phyloP scores from a whole-genome alignment of 805 yeast species.

The Zygotorulaspora sp. region DNA sequence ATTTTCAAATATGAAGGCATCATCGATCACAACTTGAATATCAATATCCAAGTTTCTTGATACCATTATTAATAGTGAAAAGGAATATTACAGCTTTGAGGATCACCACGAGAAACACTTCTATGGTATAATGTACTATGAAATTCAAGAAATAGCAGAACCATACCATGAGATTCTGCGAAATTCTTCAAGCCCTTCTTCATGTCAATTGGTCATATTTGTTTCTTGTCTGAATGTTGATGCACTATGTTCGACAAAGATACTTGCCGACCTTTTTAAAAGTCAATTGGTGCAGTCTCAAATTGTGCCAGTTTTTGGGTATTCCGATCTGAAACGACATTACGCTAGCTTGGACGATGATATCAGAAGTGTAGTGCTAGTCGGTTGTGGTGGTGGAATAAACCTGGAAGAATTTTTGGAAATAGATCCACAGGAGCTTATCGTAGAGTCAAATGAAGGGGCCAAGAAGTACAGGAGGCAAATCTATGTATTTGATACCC shows the following conservation, averaged over 20 bases:
- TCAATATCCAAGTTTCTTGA: too few species aligned
- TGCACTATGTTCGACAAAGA: constrained; percentile 83
- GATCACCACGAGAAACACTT: too few species aligned
- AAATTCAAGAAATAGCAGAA: constrained; percentile 60
- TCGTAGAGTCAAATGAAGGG: constrained; percentile 34
- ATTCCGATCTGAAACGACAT: constrained; percentile 65
- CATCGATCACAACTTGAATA: too few species aligned
- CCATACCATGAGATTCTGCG: constrained; percentile 65
- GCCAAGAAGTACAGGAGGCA: constrained; percentile 44
- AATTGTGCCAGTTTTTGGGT: constrained; percentile 89
- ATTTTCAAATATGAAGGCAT: too few species aligned
- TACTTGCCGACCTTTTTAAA: constrained; percentile 64
- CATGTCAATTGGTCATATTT: constrained; percentile 81
- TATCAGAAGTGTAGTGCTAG: constrained; percentile 65
- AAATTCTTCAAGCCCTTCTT: constrained; percentile 83
- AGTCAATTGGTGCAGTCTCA: constrained; percentile 83
- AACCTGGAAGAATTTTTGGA: constrained; percentile 75
- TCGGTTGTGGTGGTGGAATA: constrained; percentile 93
- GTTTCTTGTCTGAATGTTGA: constrained; percentile 90
- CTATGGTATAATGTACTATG: constrained; percentile 78
- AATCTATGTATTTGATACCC: constrained; percentile 84
- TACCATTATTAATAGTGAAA: too few species aligned
- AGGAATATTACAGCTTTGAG: too few species aligned
- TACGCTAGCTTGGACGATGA: constrained; percentile 65
- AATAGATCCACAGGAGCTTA: constrained; percentile 50